Base-by-base conservation (phyloP, 2,329 filamentous ascomycete genomes). In the Ophiostoma novo-ulmi region DNA sequence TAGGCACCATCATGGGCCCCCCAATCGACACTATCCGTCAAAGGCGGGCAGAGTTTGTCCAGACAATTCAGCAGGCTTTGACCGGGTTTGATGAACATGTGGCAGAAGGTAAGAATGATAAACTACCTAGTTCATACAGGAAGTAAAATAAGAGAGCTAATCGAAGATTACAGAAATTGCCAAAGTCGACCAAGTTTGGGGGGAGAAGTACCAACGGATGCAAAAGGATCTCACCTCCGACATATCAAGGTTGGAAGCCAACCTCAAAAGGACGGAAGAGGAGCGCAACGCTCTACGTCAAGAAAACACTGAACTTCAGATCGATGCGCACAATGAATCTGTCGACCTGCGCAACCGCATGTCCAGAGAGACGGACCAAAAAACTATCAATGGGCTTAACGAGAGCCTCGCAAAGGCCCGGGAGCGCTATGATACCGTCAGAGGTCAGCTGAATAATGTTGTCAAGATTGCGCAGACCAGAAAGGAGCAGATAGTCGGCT, bases 401-500 rank as follows among this genome's bases (percentile, higher is more conserved):
- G 26, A 73, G 22, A 68, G 48, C 26, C 71, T 76, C 13, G 73
- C 71, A 14, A 71, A 74, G 26, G 73, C 72, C 14, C 68, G 52
- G 1, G 72, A 13, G 10, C 74, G 73, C 17, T 70, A 73, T 39
- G 66, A 63, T 0, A 31, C 36, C 11, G 17, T 48, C 17, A 69
- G 67, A 13, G 31, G 31, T 36, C 69, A 74, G 31, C 82, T 82
- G 75, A 84, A 79, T 70, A 79, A 74, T 1, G 78, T 81, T 65
- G 80, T 80, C 70, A 78, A 78, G 14, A 77, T 79, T 8, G 77
- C 82, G 10, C 75, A 77, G 41, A 82, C 80, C 73, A 80, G 80
- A 67, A 82, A 81, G 38, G 77, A 79, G 1, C 79, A 82, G 35
- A 80, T 80, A 4, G 78, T 83, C 7, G 74, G 76, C 41, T 87